Evolutionary conservation across 352 stramenopile genomes (phyloP), one percentile per base, ranked within the genome.

Genomic region (Aphanomyces astaci): DNA sequence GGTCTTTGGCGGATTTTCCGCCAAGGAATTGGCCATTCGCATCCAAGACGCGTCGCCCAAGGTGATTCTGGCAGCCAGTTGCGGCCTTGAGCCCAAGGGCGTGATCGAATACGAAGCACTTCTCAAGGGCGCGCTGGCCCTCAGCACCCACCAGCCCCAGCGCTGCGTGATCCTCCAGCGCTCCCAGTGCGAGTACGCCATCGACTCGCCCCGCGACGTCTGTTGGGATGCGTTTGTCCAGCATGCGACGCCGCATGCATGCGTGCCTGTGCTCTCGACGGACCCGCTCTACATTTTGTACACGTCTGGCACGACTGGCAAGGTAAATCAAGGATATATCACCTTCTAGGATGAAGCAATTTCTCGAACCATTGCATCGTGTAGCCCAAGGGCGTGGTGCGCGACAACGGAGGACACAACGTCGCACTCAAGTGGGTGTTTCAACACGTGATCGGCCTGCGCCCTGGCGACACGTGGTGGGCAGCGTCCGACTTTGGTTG

Each of bases 371-470:
- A n/a, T n/a, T n/a, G 10, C 17, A 4, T 59, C 13, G 2, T 19
- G 10, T 65, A 81, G 55, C 86, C 86, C 17, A 94, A 94, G 54
- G 86, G 86, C 19, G 79, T 94, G 24, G 80, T 92, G 31, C 81
- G 81, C 31, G 83, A 90, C 66, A 87, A 88, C 63, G 86, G 82
- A 15, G 86, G 84, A 0, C 79, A 92, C 70, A 84, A 84, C 28
- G 84, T 92, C 11, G 85, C 85, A n/a, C 79, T 96, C n/a, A 93
- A 95, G 70, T 95, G 80, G 76, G 77, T 81, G 32, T 94, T 96
- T 87, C 73, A 76, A 17, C 76, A 89, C 30, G 78, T 93, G 40
- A 92, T 95, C 60, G 74, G 84, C 63, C 87, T 86, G n/a, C 69
- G 78, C 15, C 68, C 71, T 11, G 84, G 86, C 3, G 88, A 96